Percentiles rank a stretch among this genome's conserved stretches.
Conservation (phyloP, 495 filamentous ascomycete species). For the Podospora sp. region DNA sequence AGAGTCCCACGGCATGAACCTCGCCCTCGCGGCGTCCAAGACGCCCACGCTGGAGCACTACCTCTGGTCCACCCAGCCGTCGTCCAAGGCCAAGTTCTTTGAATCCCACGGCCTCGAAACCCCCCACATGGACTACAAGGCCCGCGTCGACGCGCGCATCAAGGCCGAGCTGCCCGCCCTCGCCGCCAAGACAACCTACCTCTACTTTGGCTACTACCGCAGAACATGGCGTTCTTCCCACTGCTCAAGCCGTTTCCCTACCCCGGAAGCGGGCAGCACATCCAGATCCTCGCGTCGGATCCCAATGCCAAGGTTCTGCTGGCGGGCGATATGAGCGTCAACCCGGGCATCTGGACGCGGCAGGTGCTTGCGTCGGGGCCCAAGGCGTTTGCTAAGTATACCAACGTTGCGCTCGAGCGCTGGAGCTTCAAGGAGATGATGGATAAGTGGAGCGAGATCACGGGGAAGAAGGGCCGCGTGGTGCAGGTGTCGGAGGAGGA, state of each 20-base stretch:
- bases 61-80: constrained; percentile 50
- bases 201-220: constrained; percentile 35
- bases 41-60: constrained; percentile 48
- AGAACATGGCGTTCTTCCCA: constrained; percentile 22
- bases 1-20: constrained; percentile 37
- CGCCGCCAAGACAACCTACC: constrained; percentile 40
- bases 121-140: constrained; percentile 41
- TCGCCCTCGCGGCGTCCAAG: constrained; percentile 44
- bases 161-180: constrained; percentile 28
- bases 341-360: constrained; percentile 25
- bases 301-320: constrained; percentile 22
- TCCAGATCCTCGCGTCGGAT: constrained; percentile 21
- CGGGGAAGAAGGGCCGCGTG: constrained; percentile 17
- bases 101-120: constrained; percentile 27
- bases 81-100: constrained; percentile 26
- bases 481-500: constrained; percentile 19
- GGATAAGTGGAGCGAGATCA: constrained; percentile 26
- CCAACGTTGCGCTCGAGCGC: constrained; percentile 23
- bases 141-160: constrained; percentile 41
- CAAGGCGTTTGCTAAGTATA: constrained; percentile 18
- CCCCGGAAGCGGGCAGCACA: constrained; percentile 18
- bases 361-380: constrained; percentile 18
- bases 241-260: constrained; percentile 16
- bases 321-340: constrained; percentile 23
- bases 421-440: constrained; percentile 27